A percentile compares a stretch with the other conserved stretches of the same genome.
Conservation (phyloP, 768 basidiomycete genomes). For the Flagelloscypha sp. region DNA sequence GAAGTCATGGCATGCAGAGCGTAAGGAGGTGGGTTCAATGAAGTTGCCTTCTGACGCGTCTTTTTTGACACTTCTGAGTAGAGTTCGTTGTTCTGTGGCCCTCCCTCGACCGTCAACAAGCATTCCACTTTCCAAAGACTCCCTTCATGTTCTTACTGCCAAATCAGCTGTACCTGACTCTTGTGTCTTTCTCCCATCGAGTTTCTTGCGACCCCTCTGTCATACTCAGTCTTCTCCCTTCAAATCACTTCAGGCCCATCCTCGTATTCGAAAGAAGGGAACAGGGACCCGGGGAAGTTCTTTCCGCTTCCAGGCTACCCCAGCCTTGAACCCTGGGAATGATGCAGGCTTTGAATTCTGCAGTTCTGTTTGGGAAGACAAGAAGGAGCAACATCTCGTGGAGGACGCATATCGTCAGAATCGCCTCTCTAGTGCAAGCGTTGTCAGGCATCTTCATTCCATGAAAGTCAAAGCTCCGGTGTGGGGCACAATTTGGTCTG, state of each 20-base stretch:
- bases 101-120: slow-evolving; percentile 35
- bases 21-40: slow-evolving; percentile 30
- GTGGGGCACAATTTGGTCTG: slow-evolving; percentile 48
- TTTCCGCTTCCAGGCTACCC: slow-evolving; percentile 44
- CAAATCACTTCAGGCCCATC: slow-evolving; percentile 36
- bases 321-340: slow-evolving; percentile 38
- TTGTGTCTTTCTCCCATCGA: slow-evolving; percentile 36
- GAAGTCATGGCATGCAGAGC: slow-evolving; percentile 37
- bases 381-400: slow-evolving; percentile 43
- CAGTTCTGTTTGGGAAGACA: slow-evolving; percentile 53
- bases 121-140: slow-evolving; percentile 18
- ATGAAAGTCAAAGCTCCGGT: slow-evolving; percentile 37
- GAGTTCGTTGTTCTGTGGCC: slow-evolving; percentile 39
- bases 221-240: slow-evolving; percentile 36
- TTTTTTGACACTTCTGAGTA: slow-evolving; percentile 12
- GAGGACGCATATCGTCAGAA: slow-evolving; percentile 53
- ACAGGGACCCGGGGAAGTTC: slow-evolving; percentile 34
- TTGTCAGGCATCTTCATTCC: slow-evolving; percentile 42
- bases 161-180: slow-evolving; percentile 43
- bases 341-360: slow-evolving; percentile 42
- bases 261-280: slow-evolving; percentile 26
- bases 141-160: slow-evolving; percentile 33
- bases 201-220: slow-evolving; percentile 31
- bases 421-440: slow-evolving; percentile 44
- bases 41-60: slow-evolving; percentile 4